phyloP scores from a whole-genome alignment of 371 early-diverging fungal species.

The Mucor irregularis region DNA sequence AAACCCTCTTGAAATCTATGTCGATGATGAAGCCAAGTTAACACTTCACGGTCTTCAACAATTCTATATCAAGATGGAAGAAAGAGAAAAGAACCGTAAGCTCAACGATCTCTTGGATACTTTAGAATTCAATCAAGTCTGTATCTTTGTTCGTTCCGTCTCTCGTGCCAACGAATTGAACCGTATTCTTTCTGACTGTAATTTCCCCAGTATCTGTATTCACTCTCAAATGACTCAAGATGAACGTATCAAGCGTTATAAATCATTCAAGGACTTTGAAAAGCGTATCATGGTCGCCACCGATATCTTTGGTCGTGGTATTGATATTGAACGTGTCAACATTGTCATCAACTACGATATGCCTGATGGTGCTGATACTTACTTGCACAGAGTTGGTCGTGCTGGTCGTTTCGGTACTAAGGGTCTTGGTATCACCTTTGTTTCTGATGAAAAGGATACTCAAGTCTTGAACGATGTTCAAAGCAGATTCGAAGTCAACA shows the following conservation, averaged over 20 bases:
- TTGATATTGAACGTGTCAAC: slow-evolving; percentile 98
- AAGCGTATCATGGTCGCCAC: slow-evolving; percentile 98
- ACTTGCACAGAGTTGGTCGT: slow-evolving; percentile 98
- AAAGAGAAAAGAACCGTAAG: slow-evolving; percentile 92
- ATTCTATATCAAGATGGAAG: slow-evolving; percentile 86
- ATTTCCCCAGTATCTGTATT: slow-evolving; percentile 95
- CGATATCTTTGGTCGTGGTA: slow-evolving; percentile 98
- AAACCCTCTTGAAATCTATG: slow-evolving; percentile 95
- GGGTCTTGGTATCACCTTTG: slow-evolving; percentile 97
- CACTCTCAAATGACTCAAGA: slow-evolving; percentile 91
- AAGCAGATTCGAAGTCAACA: slow-evolving; percentile 94
- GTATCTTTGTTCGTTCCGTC: slow-evolving; percentile 97
- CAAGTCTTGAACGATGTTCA: slow-evolving; percentile 88
- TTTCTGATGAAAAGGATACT: slow-evolving; percentile 88
- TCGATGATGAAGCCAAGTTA: slow-evolving; percentile 98
- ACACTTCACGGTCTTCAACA: slow-evolving; percentile 98
- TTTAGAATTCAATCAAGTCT: slow-evolving; percentile 97
- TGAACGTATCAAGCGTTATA: slow-evolving; percentile 91
- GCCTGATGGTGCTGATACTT: slow-evolving; percentile 92
- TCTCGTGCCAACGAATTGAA: slow-evolving; percentile 86
- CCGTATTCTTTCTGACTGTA: slow-evolving; percentile 83
- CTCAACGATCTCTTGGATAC: slow-evolving; percentile 92
- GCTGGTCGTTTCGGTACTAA: slow-evolving; percentile 99
- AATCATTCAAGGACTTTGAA: slow-evolving; percentile 93
- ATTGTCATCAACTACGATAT: slow-evolving; percentile 99